Percentiles rank a stretch among this genome's conserved stretches.
Evolutionary conservation across 176 grass and related monocot species (phyloP).

Genomic region (Alloteropsis semialata): DNA sequence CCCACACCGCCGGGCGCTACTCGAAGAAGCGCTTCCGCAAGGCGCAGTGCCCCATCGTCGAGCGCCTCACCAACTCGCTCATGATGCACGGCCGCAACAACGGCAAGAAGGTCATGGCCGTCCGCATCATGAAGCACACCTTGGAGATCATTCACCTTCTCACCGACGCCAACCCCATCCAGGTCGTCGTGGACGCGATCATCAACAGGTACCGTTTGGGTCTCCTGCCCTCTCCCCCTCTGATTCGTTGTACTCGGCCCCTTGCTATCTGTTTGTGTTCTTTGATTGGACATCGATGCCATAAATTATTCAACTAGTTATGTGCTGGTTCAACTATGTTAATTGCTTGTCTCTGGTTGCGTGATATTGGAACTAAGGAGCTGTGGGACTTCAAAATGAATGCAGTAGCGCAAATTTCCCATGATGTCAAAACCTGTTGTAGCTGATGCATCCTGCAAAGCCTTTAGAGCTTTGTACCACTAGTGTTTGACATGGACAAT

Average conservation of each 20-base stretch:
- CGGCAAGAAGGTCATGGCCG: slow-evolving; percentile 83
- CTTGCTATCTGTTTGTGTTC: too few species aligned
- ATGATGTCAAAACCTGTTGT: neutral
- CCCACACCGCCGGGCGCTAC: slow-evolving; percentile 82
- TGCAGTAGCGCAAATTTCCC: neutral
- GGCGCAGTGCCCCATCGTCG: slow-evolving; percentile 85
- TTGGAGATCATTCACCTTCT: slow-evolving; percentile 92
- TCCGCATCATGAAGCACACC: slow-evolving; percentile 80
- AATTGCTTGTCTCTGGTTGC: neutral
- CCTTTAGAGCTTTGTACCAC: neutral
- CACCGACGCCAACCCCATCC: slow-evolving; percentile 81
- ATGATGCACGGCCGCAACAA: slow-evolving; percentile 98
- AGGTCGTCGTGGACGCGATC: slow-evolving; percentile 77
- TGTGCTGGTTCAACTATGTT: neutral
- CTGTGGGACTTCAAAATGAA: neutral
- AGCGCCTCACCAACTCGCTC: slow-evolving; percentile 86
- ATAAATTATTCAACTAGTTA: neutral
- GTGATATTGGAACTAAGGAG: too few species aligned
- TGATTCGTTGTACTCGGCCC: neutral
- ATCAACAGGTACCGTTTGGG: slow-evolving; percentile 57
- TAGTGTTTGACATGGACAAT: neutral
- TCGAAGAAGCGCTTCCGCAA: slow-evolving; percentile 84
- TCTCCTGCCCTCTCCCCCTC: neutral
- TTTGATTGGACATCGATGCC: neutral
- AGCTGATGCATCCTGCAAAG: neutral